Evolutionary conservation across 768 basidiomycete species (phyloP).

Genomic region (Mycena maculata): DNA sequence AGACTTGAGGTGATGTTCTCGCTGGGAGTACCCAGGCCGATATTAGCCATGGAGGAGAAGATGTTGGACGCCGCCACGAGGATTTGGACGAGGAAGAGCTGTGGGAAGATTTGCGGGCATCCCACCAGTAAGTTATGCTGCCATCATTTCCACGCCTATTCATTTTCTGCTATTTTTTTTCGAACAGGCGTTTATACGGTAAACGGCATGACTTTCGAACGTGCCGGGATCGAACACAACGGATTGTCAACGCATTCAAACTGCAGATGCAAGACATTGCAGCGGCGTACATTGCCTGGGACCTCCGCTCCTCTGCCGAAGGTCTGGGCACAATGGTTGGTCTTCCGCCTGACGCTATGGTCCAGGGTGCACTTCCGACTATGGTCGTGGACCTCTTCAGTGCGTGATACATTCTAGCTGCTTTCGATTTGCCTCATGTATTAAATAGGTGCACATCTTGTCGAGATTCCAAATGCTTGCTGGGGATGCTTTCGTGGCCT

Average conservation of each 20-base stretch:
- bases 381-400: constrained; percentile 15
- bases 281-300: background rate
- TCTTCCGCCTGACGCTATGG: background rate
- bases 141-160: background rate
- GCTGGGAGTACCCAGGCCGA: background rate
- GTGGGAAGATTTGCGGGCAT: background rate
- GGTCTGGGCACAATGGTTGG: background rate
- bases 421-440: background rate
- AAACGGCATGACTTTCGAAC: background rate
- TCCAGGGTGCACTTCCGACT: background rate
- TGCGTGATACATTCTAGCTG: background rate
- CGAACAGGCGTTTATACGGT: background rate
- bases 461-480: background rate
- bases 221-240: background rate
- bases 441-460: background rate
- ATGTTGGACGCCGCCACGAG: background rate
- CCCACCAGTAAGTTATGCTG: background rate
- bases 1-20: background rate
- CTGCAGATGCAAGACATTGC: constrained; percentile 4
- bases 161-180: too few species aligned
- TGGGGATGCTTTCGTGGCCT: background rate
- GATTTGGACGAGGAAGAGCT: constrained; percentile 6
- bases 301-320: background rate
- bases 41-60: constrained; percentile 18
- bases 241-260: background rate